phyloP scores from a whole-genome alignment of 345 rosid species.

The Eucalyptus grandis region DNA sequence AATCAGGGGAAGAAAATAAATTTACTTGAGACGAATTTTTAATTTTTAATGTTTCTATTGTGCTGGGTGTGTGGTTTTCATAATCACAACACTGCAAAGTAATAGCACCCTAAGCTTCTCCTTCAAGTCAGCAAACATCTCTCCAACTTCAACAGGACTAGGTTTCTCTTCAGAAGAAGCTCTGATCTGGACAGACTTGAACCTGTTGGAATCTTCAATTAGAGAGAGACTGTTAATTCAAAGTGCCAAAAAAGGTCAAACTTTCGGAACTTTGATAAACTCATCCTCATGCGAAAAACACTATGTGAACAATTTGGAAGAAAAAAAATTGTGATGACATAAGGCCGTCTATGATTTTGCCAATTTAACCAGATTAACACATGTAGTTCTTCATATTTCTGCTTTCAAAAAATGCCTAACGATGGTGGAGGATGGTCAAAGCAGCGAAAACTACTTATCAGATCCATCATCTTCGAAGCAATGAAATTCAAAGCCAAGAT shows the following conservation, averaged over 20 bases:
- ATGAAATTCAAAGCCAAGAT: neutral
- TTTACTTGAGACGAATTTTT: neutral
- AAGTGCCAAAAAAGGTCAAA: neutral
- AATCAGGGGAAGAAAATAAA: neutral
- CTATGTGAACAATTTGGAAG: neutral
- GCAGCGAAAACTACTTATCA: neutral
- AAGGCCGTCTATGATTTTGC: neutral
- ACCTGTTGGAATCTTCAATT: conserved; percentile 32
- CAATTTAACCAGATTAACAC: neutral
- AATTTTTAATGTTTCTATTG: neutral
- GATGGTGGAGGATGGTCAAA: neutral
- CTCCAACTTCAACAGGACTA: conserved; percentile 31
- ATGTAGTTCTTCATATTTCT: neutral
- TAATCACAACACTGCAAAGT: neutral
- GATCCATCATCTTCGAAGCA: neutral
- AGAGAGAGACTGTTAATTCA: neutral
- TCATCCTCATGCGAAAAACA: neutral
- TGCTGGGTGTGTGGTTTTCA: neutral
- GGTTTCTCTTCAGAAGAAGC: conserved; percentile 56
- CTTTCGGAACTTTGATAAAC: neutral
- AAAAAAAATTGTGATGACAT: neutral
- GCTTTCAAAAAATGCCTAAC: neutral
- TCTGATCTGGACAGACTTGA: conserved; percentile 31
- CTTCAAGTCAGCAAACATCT: conserved; percentile 67
- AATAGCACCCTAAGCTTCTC: conserved; percentile 42